Evolutionary conservation across 768 basidiomycete genomes (phyloP).

Genomic region (Hypholoma sublateritium): DNA sequence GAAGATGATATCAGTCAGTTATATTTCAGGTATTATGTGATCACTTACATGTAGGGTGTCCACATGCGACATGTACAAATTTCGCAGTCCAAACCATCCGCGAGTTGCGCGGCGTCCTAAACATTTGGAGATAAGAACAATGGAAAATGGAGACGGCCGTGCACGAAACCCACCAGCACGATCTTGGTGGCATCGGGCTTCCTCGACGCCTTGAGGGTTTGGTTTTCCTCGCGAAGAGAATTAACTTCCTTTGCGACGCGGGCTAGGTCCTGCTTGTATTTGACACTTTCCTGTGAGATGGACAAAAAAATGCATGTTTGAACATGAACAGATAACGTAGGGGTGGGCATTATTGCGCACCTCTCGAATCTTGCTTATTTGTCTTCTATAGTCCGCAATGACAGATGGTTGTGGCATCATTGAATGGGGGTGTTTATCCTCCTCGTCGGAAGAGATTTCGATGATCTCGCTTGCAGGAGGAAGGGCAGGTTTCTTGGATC

Average conservation of each 20-base stretch:
- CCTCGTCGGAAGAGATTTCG: conserved; percentile 62
- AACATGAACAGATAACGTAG: not conserved
- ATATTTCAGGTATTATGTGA: not conserved
- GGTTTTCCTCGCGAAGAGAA: conserved; percentile 24
- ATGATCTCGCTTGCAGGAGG: conserved; percentile 37
- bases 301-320: not conserved
- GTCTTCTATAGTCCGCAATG: conserved; percentile 34
- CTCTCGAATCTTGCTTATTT: conserved; percentile 43
- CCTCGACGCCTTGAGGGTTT: conserved; percentile 22
- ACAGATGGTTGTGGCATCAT: conserved; percentile 2
- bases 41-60: conserved; percentile 61
- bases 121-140: not conserved
- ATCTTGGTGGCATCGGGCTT: conserved; percentile 29
- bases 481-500: conserved; percentile 10
- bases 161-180: conserved; percentile 25
- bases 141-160: not conserved
- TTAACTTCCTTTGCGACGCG: conserved; percentile 18
- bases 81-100: conserved; percentile 60
- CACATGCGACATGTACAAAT: conserved; percentile 67
- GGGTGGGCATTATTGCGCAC: conserved; percentile 25
- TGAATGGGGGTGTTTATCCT: conserved; percentile 18
- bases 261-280: conserved; percentile 28
- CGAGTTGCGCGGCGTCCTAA: conserved; percentile 45
- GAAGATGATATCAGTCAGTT: conserved; percentile 1
- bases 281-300: conserved; percentile 31